Percentiles rank a stretch among this genome's conserved stretches.
phyloP scores from a whole-genome alignment of 352 stramenopile species.

The Blastocystis sp. region DNA sequence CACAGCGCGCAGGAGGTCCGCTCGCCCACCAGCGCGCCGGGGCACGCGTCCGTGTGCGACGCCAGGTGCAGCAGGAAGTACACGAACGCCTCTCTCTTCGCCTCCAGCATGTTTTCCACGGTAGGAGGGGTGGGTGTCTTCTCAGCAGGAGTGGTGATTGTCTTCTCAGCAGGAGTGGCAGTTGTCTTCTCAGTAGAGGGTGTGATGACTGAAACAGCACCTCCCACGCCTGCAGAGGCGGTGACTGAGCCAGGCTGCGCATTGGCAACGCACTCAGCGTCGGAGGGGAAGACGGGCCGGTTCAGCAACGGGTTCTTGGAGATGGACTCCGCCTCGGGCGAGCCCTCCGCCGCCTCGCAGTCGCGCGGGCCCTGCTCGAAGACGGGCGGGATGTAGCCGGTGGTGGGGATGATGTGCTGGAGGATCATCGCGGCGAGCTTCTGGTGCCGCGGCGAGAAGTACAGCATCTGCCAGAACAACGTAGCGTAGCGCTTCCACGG shows the following conservation, averaged over 20 bases:
- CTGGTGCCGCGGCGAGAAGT: constrained; percentile 49
- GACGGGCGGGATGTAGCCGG: constrained; percentile 58
- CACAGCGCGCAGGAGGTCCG: constrained; percentile 51
- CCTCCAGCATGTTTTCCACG: neutral
- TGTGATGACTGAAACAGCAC: neutral
- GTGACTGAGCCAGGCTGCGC: neutral
- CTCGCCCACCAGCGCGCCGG: constrained; percentile 65
- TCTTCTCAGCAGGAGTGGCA: too few species aligned
- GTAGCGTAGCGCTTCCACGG: constrained; percentile 58
- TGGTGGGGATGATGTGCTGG: constrained; percentile 57
- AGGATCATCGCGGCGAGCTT: constrained; percentile 56
- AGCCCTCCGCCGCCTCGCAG: constrained; percentile 3
- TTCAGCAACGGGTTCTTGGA: constrained; percentile 41
- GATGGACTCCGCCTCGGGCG: neutral
- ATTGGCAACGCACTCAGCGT: constrained; percentile 42
- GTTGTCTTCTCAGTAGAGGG: too few species aligned
- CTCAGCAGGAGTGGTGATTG: too few species aligned
- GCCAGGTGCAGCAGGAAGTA: constrained; percentile 67
- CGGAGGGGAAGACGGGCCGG: constrained; percentile 16
- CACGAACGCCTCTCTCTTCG: constrained; percentile 53
- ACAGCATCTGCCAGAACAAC: constrained; percentile 60
- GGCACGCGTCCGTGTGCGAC: constrained; percentile 65
- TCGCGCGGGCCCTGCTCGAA: constrained; percentile 27
- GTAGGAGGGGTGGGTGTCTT: too few species aligned
- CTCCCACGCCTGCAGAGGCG: neutral